Percentiles rank a stretch among this genome's conserved stretches.
Evolutionary conservation across 208 protist genomes (phyloP).

Genomic region (Blechomonas ayalai): DNA sequence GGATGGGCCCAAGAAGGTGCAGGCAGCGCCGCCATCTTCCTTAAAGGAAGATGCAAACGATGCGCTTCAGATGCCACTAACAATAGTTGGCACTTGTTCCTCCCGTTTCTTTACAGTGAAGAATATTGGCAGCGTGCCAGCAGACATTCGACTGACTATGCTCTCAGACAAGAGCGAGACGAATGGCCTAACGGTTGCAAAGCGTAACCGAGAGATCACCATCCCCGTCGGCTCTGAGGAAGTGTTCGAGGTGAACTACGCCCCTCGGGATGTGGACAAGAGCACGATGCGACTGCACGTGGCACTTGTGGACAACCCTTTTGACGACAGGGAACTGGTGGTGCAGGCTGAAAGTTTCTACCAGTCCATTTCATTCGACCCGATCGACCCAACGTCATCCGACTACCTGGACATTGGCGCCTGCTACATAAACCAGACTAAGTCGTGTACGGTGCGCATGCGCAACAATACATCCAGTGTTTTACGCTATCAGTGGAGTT

Average conservation of each 20-base stretch:
- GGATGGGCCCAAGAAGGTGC: background rate
- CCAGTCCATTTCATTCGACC: conserved; percentile 85
- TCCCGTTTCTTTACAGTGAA: conserved; percentile 53
- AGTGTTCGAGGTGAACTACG: conserved; percentile 46
- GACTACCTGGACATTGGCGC: conserved; percentile 86
- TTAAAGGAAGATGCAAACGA: conserved; percentile 14
- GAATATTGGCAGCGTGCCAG: conserved; percentile 84
- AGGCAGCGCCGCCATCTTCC: background rate
- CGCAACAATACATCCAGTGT: conserved; percentile 68
- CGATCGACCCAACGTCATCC: conserved; percentile 64
- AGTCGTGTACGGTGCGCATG: conserved; percentile 66
- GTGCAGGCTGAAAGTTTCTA: conserved; percentile 81
- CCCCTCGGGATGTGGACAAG: conserved; percentile 42
- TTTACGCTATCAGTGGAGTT: conserved; percentile 81
- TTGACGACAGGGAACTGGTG: conserved; percentile 84
- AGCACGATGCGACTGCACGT: conserved; percentile 58
- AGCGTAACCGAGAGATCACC: conserved; percentile 45
- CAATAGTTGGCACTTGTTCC: conserved; percentile 54
- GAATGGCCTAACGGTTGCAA: conserved; percentile 14
- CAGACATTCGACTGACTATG: conserved; percentile 70
- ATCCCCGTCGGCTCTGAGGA: conserved; percentile 49
- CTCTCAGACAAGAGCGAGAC: conserved; percentile 17
- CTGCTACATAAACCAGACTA: conserved; percentile 60
- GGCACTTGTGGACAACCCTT: conserved; percentile 88
- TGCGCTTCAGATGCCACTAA: conserved; percentile 73